A percentile compares a stretch with the other conserved stretches of the same genome.
Conservation (phyloP, 2,329 filamentous ascomycete genomes). For the Fusarium sterilihyphosum region DNA sequence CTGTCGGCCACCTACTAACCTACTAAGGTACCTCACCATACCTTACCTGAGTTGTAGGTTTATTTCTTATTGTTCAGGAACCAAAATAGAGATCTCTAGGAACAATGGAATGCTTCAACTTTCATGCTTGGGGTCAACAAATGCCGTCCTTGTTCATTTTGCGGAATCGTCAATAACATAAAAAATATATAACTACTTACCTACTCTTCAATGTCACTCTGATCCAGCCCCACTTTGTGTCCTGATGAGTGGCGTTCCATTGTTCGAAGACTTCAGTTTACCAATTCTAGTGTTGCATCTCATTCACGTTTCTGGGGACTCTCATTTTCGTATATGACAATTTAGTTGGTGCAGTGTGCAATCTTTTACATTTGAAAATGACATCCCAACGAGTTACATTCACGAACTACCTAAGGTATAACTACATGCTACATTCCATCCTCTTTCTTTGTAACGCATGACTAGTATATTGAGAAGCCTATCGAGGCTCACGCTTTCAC, state of each 20-base stretch:
- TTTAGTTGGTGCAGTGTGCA: background rate
- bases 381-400: background rate
- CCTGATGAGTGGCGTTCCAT: background rate
- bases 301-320: background rate
- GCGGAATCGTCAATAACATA: background rate
- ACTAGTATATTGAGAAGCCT: background rate
- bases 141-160: background rate
- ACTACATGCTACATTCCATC: background rate
- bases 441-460: background rate
- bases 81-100: background rate
- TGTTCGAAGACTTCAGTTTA: background rate
- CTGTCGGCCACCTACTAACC: background rate
- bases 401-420: background rate
- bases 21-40: too few species aligned
- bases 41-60: background rate
- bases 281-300: background rate
- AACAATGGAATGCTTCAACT: background rate
- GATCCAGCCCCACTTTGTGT: background rate
- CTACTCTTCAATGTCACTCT: background rate
- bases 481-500: background rate
- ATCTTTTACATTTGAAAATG: background rate
- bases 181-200: too few species aligned
- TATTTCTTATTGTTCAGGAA: slow-evolving; percentile 27
- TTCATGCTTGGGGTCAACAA: background rate
- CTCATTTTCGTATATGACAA: background rate